Evolutionary conservation across 1,139 yeast genomes (phyloP).

Genomic region (Suhomyces terraborum): DNA sequence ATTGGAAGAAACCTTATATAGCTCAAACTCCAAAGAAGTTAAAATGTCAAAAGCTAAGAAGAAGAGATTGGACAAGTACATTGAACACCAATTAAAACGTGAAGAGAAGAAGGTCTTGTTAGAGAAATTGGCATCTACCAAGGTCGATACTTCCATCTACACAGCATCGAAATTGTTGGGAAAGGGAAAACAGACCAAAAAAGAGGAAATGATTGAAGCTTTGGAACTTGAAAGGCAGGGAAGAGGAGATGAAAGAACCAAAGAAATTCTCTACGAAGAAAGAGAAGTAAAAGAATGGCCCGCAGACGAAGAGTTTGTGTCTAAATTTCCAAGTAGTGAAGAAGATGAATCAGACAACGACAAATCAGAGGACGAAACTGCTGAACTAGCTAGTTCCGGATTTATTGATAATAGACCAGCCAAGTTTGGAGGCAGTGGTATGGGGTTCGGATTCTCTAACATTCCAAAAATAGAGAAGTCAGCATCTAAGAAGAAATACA

Average conservation of each 20-base stretch:
- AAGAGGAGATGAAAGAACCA: conserved; percentile 63
- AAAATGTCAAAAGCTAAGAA: conserved; percentile 73
- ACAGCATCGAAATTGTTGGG: conserved; percentile 79
- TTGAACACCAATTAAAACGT: conserved; percentile 84
- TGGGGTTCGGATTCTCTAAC: conserved; percentile 69
- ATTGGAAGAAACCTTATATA: conserved; percentile 56
- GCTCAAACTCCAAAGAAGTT: conserved; percentile 58
- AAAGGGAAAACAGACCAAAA: conserved; percentile 69
- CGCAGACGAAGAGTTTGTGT: conserved; percentile 30
- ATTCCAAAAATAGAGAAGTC: conserved; percentile 49
- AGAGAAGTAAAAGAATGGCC: conserved; percentile 68
- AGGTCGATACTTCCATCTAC: conserved; percentile 68
- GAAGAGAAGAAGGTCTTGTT: conserved; percentile 83
- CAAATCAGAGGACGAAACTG: conserved; percentile 13
- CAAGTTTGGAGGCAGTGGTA: conserved; percentile 58
- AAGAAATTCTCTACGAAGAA: conserved; percentile 68
- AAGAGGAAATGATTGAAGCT: conserved; percentile 75
- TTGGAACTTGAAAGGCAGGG: conserved; percentile 73
- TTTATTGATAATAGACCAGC: conserved; percentile 76
- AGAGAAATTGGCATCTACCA: conserved; percentile 69
- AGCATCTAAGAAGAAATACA: conserved; percentile 38
- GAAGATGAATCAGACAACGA: conserved; percentile 22
- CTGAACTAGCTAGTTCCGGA: conserved; percentile 38
- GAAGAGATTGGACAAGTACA: conserved; percentile 75
- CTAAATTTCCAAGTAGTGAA: conserved; percentile 19